A percentile compares a stretch with the other conserved stretches of the same genome.
Evolutionary conservation across 108 stramenopile genomes (phyloP).

Genomic region (Conticribra guillardii): DNA sequence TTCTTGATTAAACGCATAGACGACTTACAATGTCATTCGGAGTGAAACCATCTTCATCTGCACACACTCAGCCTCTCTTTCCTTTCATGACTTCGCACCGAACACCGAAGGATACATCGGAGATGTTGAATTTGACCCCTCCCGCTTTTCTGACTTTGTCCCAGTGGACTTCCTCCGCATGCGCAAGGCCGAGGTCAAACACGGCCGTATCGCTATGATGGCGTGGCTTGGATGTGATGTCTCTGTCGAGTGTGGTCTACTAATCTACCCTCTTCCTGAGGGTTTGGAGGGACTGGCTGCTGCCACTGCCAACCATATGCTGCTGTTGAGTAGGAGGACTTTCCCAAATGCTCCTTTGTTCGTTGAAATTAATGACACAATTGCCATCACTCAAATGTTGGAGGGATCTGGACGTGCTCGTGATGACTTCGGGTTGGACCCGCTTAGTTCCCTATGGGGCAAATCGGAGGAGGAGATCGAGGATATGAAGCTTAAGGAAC

Average conservation of each 20-base stretch:
- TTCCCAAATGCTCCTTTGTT: conserved; percentile 84
- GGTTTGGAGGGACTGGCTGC: conserved; percentile 75
- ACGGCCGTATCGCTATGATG: conserved; percentile 95
- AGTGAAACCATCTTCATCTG: no score
- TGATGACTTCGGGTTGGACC: conserved; percentile 92
- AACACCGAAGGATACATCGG: conserved; percentile 90
- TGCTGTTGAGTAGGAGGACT: conserved; percentile 83
- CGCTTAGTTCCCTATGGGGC: conserved; percentile 72
- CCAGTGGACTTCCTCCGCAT: conserved; percentile 94
- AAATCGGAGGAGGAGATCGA: conserved; percentile 79
- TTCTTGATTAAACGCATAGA: no score
- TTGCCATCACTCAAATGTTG: conserved; percentile 86
- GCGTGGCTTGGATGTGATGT: conserved; percentile 93
- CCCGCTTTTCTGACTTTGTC: conserved; percentile 88
- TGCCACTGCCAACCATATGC: conserved; percentile 82
- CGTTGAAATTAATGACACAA: conserved; percentile 73
- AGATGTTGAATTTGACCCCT: conserved; percentile 93
- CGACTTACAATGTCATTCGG: no score
- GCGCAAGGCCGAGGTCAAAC: conserved; percentile 95
- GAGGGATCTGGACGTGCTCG: conserved; percentile 92
- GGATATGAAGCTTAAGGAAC: conserved; percentile 82
- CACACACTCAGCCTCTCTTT: conserved; percentile 83
- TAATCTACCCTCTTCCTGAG: conserved; percentile 78
- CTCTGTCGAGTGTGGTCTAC: conserved; percentile 81
- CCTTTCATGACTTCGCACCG: conserved; percentile 91